Percentiles rank a stretch among this genome's conserved stretches.
Conservation (phyloP, 179 eudicot genomes). For the Beta lomatogona region DNA sequence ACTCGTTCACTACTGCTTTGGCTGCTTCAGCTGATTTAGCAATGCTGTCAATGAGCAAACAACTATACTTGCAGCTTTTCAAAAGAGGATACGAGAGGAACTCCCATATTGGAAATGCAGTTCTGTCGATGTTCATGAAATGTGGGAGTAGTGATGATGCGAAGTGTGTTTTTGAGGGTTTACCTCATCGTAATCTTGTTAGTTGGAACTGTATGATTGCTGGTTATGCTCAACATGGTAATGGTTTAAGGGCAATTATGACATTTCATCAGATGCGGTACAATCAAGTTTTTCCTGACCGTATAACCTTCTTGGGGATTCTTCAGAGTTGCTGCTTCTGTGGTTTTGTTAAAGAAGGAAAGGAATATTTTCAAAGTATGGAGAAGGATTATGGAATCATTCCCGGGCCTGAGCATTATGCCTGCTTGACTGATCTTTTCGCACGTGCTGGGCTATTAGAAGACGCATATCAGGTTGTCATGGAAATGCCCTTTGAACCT, state of each 20-base stretch:
- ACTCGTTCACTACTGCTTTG: conserved; percentile 31
- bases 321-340: conserved; percentile 35
- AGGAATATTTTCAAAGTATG: conserved; percentile 31
- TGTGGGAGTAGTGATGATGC: conserved; percentile 35
- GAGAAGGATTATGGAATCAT: conserved; percentile 22
- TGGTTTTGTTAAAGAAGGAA: conserved; percentile 33
- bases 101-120: conserved; percentile 27
- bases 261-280: conserved; percentile 38
- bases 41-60: conserved; percentile 34
- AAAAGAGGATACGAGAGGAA: conserved; percentile 36
- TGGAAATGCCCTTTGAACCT: conserved; percentile 30
- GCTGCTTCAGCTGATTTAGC: conserved; percentile 37
- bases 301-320: conserved; percentile 33
- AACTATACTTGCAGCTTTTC: conserved; percentile 30
- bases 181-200: conserved; percentile 24
- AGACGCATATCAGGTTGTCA: conserved; percentile 32
- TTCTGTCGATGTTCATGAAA: conserved; percentile 32
- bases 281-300: conserved; percentile 23
- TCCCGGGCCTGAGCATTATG: conserved; percentile 37
- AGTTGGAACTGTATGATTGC: conserved; percentile 37
- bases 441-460: conserved; percentile 35
- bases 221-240: conserved; percentile 39
- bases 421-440: conserved; percentile 36
- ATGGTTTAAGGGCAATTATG: conserved; percentile 29
- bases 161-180: conserved; percentile 23